Conservation (phyloP, 1,139 yeast genomes). For the Sugiyamaella xylanicola region DNA sequence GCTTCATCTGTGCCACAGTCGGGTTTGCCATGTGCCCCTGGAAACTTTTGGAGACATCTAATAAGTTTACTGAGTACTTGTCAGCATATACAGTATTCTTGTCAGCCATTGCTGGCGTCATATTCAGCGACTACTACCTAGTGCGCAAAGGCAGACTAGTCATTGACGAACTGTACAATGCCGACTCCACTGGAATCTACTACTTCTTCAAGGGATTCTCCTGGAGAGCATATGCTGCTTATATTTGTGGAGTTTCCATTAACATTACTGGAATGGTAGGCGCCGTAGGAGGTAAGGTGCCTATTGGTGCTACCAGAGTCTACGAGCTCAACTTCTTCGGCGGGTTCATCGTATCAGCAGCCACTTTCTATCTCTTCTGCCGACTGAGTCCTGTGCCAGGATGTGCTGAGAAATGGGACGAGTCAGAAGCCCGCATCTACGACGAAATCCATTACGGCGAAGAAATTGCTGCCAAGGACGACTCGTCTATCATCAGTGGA, state of each 20-base stretch:
- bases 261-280: slow-evolving; percentile 90
- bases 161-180: slow-evolving; percentile 63
- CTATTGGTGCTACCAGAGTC: slow-evolving; percentile 73
- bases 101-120: slow-evolving; percentile 84
- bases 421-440: slow-evolving; percentile 58
- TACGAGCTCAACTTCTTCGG: slow-evolving; percentile 74
- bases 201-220: slow-evolving; percentile 66
- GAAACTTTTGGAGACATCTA: slow-evolving; percentile 74
- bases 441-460: slow-evolving; percentile 23
- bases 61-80: slow-evolving; percentile 78
- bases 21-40: slow-evolving; percentile 86
- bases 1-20: slow-evolving; percentile 74
- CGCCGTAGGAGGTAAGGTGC: slow-evolving; percentile 69
- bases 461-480: not conserved
- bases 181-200: slow-evolving; percentile 53
- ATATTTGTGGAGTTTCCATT: slow-evolving; percentile 56
- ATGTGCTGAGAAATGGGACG: slow-evolving; percentile 61
- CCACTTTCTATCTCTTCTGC: slow-evolving; percentile 54
- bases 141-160: slow-evolving; percentile 68
- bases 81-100: slow-evolving; percentile 86
- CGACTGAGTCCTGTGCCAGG: slow-evolving; percentile 64
- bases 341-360: slow-evolving; percentile 64
- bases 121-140: slow-evolving; percentile 73
- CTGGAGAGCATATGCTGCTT: slow-evolving; percentile 59
- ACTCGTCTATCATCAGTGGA: not conserved